Evolutionary conservation across 2,329 filamentous ascomycete genomes (phyloP).

Genomic region (Stachybotrys chlorohalonatus): DNA sequence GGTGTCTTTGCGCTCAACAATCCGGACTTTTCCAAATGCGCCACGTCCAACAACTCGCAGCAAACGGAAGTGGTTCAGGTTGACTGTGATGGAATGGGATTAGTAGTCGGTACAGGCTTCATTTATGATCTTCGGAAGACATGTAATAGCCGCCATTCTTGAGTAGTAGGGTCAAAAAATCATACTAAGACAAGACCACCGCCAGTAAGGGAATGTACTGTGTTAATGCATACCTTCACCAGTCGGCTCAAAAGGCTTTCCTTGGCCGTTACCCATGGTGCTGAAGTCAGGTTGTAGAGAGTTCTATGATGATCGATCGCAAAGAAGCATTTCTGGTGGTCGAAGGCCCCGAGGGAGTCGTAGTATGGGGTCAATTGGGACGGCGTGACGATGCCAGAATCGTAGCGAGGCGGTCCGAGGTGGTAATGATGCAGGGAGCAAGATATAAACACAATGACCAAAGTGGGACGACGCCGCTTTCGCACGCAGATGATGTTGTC

Average conservation of each 20-base stretch:
- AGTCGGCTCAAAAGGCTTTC: slow-evolving; percentile 84
- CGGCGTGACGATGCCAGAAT: background rate
- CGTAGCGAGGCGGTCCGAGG: background rate
- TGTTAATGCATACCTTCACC: slow-evolving; percentile 64
- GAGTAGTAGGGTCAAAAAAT: too few relatives aligned
- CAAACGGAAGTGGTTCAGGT: slow-evolving; percentile 93
- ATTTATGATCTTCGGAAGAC: too few relatives aligned
- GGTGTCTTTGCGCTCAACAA: slow-evolving; percentile 96
- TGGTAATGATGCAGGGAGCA: background rate
- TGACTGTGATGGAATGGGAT: slow-evolving; percentile 48
- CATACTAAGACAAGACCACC: too few relatives aligned
- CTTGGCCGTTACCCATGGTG: slow-evolving; percentile 95
- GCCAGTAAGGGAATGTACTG: slow-evolving; percentile 3
- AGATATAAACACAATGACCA: background rate
- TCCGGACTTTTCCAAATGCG: slow-evolving; percentile 96
- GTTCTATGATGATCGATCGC: slow-evolving; percentile 12
- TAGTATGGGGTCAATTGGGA: background rate
- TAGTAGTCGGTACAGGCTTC: background rate
- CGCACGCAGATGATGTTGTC: background rate
- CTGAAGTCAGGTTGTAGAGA: slow-evolving; percentile 6
- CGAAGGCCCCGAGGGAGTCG: background rate
- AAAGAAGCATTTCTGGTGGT: slow-evolving; percentile 10
- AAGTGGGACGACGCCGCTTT: background rate
- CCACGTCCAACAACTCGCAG: slow-evolving; percentile 94
- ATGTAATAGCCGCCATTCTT: too few relatives aligned